These are phyloP conservation scores for Helminthosporium solani DNA, from an alignment of 2,329 filamentous ascomycete genomes.

Conservation along the genomic window DNA sequence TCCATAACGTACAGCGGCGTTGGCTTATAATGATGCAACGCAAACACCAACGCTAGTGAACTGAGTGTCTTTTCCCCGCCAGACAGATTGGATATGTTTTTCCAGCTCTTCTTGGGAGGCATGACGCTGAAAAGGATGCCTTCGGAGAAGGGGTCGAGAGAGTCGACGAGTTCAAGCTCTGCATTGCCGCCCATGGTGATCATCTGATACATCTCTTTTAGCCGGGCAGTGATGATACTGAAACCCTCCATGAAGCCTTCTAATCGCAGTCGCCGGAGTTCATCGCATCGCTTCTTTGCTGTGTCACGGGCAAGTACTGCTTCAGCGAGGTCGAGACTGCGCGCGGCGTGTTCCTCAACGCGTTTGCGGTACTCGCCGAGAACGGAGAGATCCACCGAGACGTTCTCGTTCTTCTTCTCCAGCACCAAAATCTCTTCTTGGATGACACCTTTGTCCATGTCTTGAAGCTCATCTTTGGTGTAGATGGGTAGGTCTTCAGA, in stretches of 20 bases:
- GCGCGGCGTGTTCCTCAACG: slow-evolving; percentile 76
- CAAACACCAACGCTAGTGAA: slow-evolving; percentile 93
- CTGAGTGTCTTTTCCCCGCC: slow-evolving; percentile 97
- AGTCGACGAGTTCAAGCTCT: slow-evolving; percentile 94
- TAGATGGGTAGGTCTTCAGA: slow-evolving; percentile 66
- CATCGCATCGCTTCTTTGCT: slow-evolving; percentile 89
- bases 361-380: slow-evolving; percentile 84
- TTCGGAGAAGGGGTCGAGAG: slow-evolving; percentile 92
- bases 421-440: slow-evolving; percentile 66
- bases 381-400: slow-evolving; percentile 84
- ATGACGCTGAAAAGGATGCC: slow-evolving; percentile 97
- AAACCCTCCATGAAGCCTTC: slow-evolving; percentile 99
- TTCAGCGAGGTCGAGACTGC: slow-evolving; percentile 78
- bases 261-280: slow-evolving; percentile 82
- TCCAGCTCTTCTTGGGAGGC: slow-evolving; percentile 99
- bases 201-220: slow-evolving; percentile 99
- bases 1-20: slow-evolving; percentile 99
- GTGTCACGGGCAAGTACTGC: slow-evolving; percentile 77
- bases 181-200: slow-evolving; percentile 99
- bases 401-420: slow-evolving; percentile 77
- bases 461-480: slow-evolving; percentile 67
- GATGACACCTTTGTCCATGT: slow-evolving; percentile 62
- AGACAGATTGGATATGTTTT: slow-evolving; percentile 94
- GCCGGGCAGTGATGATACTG: slow-evolving; percentile 83
- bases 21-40: slow-evolving; percentile 95